Conservation (phyloP, 2,329 filamentous ascomycete genomes). For the Cryphonectria radicalis region DNA sequence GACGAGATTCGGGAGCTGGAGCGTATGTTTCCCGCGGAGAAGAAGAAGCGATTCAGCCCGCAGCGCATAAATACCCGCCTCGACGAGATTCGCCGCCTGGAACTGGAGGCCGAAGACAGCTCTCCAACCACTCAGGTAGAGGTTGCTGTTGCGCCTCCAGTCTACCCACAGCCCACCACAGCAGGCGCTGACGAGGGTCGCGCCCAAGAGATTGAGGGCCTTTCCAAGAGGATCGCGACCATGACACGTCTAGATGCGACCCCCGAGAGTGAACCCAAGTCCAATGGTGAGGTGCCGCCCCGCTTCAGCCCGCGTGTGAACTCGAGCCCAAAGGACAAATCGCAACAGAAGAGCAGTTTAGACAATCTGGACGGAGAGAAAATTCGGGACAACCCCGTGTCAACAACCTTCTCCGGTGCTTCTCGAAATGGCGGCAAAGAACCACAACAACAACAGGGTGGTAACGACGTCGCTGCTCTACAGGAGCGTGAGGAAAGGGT, state of each 20-base stretch:
- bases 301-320: conserved; percentile 12
- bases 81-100: conserved; percentile 30
- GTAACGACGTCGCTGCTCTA: conserved; percentile 22
- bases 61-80: conserved; percentile 27
- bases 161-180: not conserved
- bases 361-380: conserved; percentile 38
- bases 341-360: conserved; percentile 9
- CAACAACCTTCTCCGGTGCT: conserved; percentile 42
- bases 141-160: conserved; percentile 3
- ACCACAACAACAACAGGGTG: conserved; percentile 25
- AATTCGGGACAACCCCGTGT: conserved; percentile 47
- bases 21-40: conserved; percentile 24
- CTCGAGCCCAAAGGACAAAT: conserved; percentile 28
- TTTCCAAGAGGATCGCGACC: conserved; percentile 53
- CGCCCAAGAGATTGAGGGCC: conserved; percentile 46
- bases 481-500: conserved; percentile 31
- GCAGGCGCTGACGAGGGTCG: conserved; percentile 27
- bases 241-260: conserved; percentile 53
- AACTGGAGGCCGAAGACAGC: conserved; percentile 22
- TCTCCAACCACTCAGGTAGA: conserved; percentile 11
- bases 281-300: conserved; percentile 35
- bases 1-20: conserved; percentile 42
- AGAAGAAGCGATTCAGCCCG: conserved; percentile 14
- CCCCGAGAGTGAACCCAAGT: conserved; percentile 40
- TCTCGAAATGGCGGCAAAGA: not conserved